Evolutionary conservation across 768 basidiomycete genomes (phyloP).

Genomic region (Lepiota subincarnata): DNA sequence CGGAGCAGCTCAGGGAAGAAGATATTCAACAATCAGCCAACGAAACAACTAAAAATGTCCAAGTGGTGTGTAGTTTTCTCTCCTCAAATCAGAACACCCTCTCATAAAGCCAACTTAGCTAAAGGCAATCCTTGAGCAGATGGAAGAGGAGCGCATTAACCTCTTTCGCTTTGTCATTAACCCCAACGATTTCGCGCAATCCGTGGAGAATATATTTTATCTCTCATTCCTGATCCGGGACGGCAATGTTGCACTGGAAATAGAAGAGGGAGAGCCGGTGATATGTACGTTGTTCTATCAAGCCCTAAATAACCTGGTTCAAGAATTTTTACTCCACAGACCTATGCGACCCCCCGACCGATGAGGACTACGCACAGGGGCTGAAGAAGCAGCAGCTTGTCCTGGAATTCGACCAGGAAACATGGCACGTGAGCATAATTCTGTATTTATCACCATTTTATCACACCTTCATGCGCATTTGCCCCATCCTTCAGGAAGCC

Average conservation of each 20-base stretch:
- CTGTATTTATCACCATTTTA: neutral
- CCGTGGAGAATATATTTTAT: constrained; percentile 96
- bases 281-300: constrained; percentile 53
- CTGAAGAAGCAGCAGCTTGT: constrained; percentile 81
- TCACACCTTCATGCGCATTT: neutral
- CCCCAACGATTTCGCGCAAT: constrained; percentile 87
- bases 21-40: constrained; percentile 83
- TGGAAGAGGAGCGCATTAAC: constrained; percentile 49
- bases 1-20: constrained; percentile 78
- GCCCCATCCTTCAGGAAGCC: constrained; percentile 53
- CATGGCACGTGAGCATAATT: constrained; percentile 69
- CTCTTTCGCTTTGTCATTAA: constrained; percentile 87
- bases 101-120: constrained; percentile 39
- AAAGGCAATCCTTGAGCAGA: constrained; percentile 47
- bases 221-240: constrained; percentile 90
- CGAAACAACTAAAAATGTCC: constrained; percentile 87
- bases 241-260: constrained; percentile 73
- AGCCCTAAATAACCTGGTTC: neutral
- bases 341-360: constrained; percentile 58
- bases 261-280: constrained; percentile 64
- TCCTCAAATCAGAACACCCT: neutral
- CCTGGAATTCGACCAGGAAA: constrained; percentile 85
- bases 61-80: constrained; percentile 44
- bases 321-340: constrained; percentile 39
- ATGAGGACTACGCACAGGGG: constrained; percentile 59